phyloP scores from a whole-genome alignment of 2,329 filamentous ascomycete genomes.

The Sphaerulina musiva region DNA sequence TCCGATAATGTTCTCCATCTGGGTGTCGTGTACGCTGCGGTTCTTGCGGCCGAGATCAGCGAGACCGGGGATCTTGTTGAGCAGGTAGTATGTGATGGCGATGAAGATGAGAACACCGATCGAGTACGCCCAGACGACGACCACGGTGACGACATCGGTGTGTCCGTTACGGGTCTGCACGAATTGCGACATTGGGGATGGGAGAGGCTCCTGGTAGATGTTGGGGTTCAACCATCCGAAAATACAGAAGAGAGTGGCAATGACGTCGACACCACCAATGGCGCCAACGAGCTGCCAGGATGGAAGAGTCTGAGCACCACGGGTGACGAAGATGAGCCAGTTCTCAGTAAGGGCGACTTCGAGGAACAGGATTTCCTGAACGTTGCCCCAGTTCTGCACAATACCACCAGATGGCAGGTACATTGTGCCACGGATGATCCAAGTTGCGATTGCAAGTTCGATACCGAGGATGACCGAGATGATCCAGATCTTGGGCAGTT shows the following conservation, averaged over 20 bases:
- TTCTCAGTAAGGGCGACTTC: slow-evolving; percentile 49
- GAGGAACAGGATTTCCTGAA: slow-evolving; percentile 61
- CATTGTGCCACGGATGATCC: slow-evolving; percentile 65
- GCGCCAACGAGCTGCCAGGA: slow-evolving; percentile 67
- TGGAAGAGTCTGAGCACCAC: slow-evolving; percentile 63
- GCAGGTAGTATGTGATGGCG: slow-evolving; percentile 58
- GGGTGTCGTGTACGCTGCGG: slow-evolving; percentile 55
- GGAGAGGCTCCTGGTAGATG: slow-evolving; percentile 35
- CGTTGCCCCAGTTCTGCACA: slow-evolving; percentile 66
- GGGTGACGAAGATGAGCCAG: slow-evolving; percentile 51
- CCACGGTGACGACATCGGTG: slow-evolving; percentile 58
- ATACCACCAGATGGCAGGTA: slow-evolving; percentile 65
- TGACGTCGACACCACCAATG: slow-evolving; percentile 63
- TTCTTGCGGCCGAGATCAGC: slow-evolving; percentile 59
- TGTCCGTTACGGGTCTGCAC: slow-evolving; percentile 40
- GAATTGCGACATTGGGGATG: slow-evolving; percentile 37
- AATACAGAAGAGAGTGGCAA: slow-evolving; percentile 66
- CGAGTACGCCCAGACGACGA: slow-evolving; percentile 60
- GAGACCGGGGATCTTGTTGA: slow-evolving; percentile 54
- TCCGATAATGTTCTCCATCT: slow-evolving; percentile 60
- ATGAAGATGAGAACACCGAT: slow-evolving; percentile 60
- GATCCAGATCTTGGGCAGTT: slow-evolving; percentile 74
- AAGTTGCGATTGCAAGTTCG: slow-evolving; percentile 63
- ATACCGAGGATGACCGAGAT: slow-evolving; percentile 63
- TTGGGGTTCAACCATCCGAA: slow-evolving; percentile 66